Base-by-base conservation (phyloP, 805 yeast genomes). In the Barnettozyma populi region DNA sequence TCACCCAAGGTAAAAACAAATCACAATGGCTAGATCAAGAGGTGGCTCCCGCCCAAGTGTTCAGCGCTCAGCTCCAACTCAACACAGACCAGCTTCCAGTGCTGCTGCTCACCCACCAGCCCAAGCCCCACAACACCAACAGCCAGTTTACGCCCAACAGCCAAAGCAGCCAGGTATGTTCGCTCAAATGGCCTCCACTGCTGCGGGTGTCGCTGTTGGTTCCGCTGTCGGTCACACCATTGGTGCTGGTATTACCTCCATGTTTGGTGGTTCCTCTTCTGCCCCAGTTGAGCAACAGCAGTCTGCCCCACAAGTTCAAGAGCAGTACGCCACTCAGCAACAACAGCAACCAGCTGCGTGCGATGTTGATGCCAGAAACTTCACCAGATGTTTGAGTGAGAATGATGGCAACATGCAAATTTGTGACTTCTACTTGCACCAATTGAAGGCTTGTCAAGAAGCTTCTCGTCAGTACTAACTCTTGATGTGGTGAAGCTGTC, bases 161-260 rank as follows among this genome's bases (percentile, higher is more conserved):
- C 84, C 79, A 36, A 63, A 61, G 58, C 79, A 76, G 60, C 97
- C 97, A 42, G 97, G 98, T 61, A 61, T 92, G 65, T 90, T 92
- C 62, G 86, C 92, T 51, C 95, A 94, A 72, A 94, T 94, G 99
- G 98, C 98, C 36, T 76, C 95, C 42, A 94, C 99, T 43, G 99
- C 99, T 47, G 99, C 98, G 43, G 99, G 99, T 82, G 99, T 94
- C 40, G 99, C 98, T 46, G 97, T 94, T 48, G 99, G 99, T 61
- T 88, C 97, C 45, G 84, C 98, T 52, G 83, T 92, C 47, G 99
- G 99, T 53, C 99, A 94, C 76, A 89, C 97, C 36, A 57, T 92
- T 50, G 97, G 97, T 72, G 95, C 95, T 53, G 98, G 98, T 61
- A 73, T 94, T 60, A 82, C 96, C 44, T 77, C 88, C 44, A 70